These are phyloP conservation scores for Camelina hispida DNA, from an alignment of 345 rosid species.

Conservation along the genomic window DNA sequence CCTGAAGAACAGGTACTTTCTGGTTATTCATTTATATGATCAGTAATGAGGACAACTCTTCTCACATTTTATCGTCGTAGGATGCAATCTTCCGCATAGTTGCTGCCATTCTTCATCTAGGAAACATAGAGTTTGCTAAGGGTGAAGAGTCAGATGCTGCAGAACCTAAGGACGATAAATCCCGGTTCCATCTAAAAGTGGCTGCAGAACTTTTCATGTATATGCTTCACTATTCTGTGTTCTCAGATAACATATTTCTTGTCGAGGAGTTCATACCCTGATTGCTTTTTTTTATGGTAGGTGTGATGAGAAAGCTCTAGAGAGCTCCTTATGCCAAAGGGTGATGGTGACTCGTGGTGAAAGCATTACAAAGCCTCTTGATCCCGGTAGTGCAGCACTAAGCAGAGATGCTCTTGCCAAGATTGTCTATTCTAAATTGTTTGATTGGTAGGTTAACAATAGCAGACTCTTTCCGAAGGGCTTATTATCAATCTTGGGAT, in stretches of 20 bases:
- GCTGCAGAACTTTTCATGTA: constrained; percentile 94
- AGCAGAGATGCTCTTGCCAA: constrained; percentile 98
- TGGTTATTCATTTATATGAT: constrained; percentile 14
- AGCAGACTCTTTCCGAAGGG: not conserved
- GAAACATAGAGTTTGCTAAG: constrained; percentile 82
- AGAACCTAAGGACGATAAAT: constrained; percentile 84
- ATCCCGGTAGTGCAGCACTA: constrained; percentile 81
- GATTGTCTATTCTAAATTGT: constrained; percentile 89
- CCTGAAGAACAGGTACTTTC: constrained; percentile 75
- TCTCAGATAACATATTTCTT: constrained; percentile 8
- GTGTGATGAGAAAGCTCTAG: constrained; percentile 89
- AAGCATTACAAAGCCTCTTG: constrained; percentile 88
- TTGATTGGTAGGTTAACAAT: constrained; percentile 76
- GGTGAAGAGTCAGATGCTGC: constrained; percentile 90
- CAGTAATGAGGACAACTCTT: constrained; percentile 33
- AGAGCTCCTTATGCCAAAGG: constrained; percentile 88
- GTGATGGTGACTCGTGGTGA: constrained; percentile 97
- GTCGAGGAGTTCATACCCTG: constrained; percentile 10
- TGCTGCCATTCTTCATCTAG: constrained; percentile 97
- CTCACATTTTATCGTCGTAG: constrained; percentile 36
- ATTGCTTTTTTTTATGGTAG: constrained; percentile 51
- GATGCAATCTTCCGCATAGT: constrained; percentile 75
- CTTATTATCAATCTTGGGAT: not conserved
- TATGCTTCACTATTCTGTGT: constrained; percentile 45
- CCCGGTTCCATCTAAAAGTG: constrained; percentile 74